These are phyloP conservation scores for Starmerella bacillaris DNA, from an alignment of 805 yeast species.

Conservation along the genomic window DNA sequence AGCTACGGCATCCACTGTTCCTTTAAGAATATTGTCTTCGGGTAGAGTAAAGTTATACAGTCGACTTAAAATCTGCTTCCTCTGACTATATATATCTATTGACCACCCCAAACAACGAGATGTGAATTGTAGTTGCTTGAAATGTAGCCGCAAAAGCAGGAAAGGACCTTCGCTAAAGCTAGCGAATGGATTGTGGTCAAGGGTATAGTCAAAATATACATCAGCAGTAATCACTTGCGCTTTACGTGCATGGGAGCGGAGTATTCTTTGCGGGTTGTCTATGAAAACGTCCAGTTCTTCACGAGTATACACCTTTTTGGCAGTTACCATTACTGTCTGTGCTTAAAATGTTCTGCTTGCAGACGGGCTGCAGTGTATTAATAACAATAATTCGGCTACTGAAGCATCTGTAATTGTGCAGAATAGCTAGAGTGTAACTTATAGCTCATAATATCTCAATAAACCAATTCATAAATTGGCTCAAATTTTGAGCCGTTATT, in stretches of 20 bases:
- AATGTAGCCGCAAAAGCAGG: conserved; percentile 5
- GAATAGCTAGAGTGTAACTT: too few relatives aligned
- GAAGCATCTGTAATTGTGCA: too few relatives aligned
- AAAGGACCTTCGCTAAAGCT: conserved; percentile 1
- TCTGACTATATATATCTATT: not conserved
- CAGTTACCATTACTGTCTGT: conserved; percentile 6
- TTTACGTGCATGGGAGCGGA: not conserved
- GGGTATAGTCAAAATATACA: conserved; percentile 5
- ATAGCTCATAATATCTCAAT: too few relatives aligned
- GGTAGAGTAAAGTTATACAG: too few relatives aligned
- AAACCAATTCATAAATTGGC: too few relatives aligned
- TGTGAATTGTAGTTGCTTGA: conserved; percentile 1
- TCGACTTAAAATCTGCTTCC: too few relatives aligned
- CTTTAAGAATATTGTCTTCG: not conserved
- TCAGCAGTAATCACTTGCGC: not conserved
- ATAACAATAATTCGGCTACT: too few relatives aligned
- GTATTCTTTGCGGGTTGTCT: not conserved
- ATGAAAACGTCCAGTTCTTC: not conserved
- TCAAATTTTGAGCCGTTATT: too few relatives aligned
- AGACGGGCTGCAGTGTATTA: too few relatives aligned
- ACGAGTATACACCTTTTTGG: conserved; percentile 1
- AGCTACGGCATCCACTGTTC: not conserved
- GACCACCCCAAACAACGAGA: not conserved
- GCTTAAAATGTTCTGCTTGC: too few relatives aligned
- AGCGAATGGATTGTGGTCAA: not conserved